Evolutionary conservation across 768 basidiomycete species (phyloP), one percentile per base, ranked within the genome.

Genomic region (Suillus tomentosus): DNA sequence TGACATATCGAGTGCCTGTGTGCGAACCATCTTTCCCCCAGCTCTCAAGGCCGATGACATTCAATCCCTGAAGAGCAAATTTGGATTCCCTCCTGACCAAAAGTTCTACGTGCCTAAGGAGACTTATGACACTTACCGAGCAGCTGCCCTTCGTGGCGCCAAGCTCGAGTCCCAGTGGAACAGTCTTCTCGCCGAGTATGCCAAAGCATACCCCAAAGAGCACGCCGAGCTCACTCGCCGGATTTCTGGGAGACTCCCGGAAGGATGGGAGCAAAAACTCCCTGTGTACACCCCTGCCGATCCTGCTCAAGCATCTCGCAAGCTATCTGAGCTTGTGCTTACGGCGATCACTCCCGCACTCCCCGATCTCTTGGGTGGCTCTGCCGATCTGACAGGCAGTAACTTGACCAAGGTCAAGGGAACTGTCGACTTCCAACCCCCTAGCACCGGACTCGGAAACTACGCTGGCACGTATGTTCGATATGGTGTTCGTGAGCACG

Each of bases 401-500:
- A 96, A 96, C 80, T 81, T 96, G 71, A 96, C 95, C 70, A 88
- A 92, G 77, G 92, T 90, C 73, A 94, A 94, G 80, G 79, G 78
- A 62, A 84, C 84, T n/a, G 81, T 87, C 65, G 96, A 98, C 79
- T 96, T 98, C 89, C 96, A 98, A 77, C 91, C 86, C 48, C 91
- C 92, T 22, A 87, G 82, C 79, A 95, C 93, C 22, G 87, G 87
- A 39, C 83, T 96, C 51, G 96, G 96, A 64, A 83, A 76, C 64
- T 96, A 95, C 77, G 79, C 87, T 63, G 96, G 96, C 60, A 91
- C 89, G 55, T 97, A 98, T 77, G 87, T 98, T 75, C 91, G 95
- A 62, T 98, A 91, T 80, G 96, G 96, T 85, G 95, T 98, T 63
- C 92, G 96, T 78, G 96, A 98, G 77, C 96, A 98, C 78, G 96